These are phyloP conservation scores for Hibiscus trionum DNA, from an alignment of 345 rosid genomes.

Conservation along the genomic window DNA sequence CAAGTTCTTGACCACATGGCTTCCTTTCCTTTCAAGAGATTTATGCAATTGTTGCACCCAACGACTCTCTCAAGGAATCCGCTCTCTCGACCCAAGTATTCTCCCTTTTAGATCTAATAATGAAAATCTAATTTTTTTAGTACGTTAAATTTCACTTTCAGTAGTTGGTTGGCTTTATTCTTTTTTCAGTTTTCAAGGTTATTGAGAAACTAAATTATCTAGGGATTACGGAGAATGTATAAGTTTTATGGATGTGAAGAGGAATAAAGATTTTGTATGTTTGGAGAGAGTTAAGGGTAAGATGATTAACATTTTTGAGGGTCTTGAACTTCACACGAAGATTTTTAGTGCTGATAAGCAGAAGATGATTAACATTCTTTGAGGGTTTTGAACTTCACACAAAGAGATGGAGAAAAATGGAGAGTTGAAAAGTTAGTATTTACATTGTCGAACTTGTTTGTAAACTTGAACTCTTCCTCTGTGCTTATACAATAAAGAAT, in stretches of 20 bases:
- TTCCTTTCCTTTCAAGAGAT: conserved; percentile 65
- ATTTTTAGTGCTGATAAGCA: conserved; percentile 85
- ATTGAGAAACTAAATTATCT: conserved; percentile 50
- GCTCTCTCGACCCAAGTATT: conserved; percentile 53
- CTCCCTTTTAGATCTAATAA: neutral
- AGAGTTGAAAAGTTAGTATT: neutral
- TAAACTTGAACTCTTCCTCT: neutral
- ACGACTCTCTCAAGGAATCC: conserved; percentile 58
- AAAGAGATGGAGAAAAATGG: conserved; percentile 50
- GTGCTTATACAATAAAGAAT: neutral
- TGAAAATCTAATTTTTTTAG: neutral
- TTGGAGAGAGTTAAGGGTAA: conserved; percentile 26
- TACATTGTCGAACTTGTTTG: neutral
- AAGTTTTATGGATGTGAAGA: neutral
- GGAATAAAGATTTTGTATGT: too few species aligned
- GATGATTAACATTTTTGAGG: conserved; percentile 52
- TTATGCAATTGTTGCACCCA: conserved; percentile 56
- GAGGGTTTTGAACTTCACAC: conserved; percentile 2
- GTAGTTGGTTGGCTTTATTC: neutral
- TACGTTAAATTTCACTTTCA: neutral
- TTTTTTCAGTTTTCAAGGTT: conserved; percentile 17
- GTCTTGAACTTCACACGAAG: conserved; percentile 68
- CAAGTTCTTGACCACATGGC: conserved; percentile 68
- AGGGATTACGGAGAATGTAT: conserved; percentile 59
- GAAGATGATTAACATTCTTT: conserved; percentile 60